phyloP scores from a whole-genome alignment of 169 alveolate species.

The Plasmodium coatneyi region DNA sequence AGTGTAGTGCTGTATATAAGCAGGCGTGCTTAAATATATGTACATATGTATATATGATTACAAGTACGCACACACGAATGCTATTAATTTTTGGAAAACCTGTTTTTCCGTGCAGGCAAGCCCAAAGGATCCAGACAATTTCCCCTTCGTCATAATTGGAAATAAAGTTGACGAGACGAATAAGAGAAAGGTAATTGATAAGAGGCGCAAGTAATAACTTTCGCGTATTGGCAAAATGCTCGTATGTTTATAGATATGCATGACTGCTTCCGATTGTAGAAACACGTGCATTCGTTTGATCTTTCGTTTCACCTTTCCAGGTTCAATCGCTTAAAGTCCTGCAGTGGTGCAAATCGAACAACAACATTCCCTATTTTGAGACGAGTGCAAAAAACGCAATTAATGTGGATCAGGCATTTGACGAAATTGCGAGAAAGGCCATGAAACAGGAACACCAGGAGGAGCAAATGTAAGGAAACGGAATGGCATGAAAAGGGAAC shows the following conservation, averaged over 20 bases:
- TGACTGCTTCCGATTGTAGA: not conserved
- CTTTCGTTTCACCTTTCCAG: conserved; percentile 22
- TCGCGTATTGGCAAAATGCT: not conserved
- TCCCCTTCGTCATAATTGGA: conserved; percentile 97
- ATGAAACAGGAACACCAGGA: conserved; percentile 89
- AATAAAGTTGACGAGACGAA: conserved; percentile 95
- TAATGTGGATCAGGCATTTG: conserved; percentile 96
- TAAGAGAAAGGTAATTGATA: conserved; percentile 89
- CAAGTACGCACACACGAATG: not conserved
- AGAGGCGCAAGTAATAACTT: not conserved
- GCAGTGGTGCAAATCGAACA: conserved; percentile 94
- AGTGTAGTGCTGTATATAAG: not conserved
- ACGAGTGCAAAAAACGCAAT: conserved; percentile 97
- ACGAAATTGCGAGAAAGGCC: conserved; percentile 92
- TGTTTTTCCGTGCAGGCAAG: conserved; percentile 78
- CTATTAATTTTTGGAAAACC: not conserved
- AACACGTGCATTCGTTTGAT: not conserved
- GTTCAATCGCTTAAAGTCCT: conserved; percentile 92
- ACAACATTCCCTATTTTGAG: conserved; percentile 94
- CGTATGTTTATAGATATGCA: not conserved
- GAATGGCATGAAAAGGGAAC: not conserved
- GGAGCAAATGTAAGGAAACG: conserved; percentile 83
- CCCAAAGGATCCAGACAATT: conserved; percentile 95
- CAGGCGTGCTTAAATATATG: not conserved
- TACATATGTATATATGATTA: not conserved